Conservation (phyloP, 2,329 filamentous ascomycete species). For the Paracoccidioides lutzii region DNA sequence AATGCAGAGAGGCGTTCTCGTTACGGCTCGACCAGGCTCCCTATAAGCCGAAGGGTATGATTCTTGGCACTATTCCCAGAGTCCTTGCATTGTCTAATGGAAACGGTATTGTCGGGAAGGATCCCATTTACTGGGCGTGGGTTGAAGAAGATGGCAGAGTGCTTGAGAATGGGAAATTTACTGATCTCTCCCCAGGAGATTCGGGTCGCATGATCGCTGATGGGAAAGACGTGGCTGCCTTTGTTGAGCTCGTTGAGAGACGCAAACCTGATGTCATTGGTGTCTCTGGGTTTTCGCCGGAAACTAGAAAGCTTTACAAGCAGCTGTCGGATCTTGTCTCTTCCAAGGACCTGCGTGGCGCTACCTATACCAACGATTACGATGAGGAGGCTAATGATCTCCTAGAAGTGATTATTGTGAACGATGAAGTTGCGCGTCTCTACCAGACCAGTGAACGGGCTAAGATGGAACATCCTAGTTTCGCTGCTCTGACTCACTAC, state of each 20-base stretch:
- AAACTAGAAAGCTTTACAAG: conserved; percentile 70
- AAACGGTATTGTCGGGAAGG: conserved; percentile 57
- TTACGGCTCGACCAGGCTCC: conserved; percentile 89
- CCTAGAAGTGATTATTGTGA: conserved; percentile 80
- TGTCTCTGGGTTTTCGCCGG: conserved; percentile 76
- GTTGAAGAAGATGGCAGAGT: conserved; percentile 86
- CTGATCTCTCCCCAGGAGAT: conserved; percentile 57
- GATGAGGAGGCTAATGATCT: conserved; percentile 63
- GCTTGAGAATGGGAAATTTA: conserved; percentile 76
- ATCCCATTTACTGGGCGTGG: conserved; percentile 81
- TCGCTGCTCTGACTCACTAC: conserved; percentile 70
- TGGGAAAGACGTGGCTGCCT: conserved; percentile 51
- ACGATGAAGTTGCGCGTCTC: conserved; percentile 91
- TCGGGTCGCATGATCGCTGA: conserved; percentile 55
- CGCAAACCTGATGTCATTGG: conserved; percentile 81
- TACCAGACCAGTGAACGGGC: conserved; percentile 85
- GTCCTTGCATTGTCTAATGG: conserved; percentile 82
- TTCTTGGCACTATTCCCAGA: conserved; percentile 73
- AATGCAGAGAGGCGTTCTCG: conserved; percentile 78
- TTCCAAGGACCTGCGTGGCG: conserved; percentile 62
- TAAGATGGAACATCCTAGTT: conserved; percentile 63
- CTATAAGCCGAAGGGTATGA: conserved; percentile 87
- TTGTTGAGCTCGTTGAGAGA: conserved; percentile 66
- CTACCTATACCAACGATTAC: conserved; percentile 74
- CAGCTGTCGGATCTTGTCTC: conserved; percentile 68